Base-by-base conservation (phyloP, 306 rosid genomes). In the Crotalaria pallida region DNA sequence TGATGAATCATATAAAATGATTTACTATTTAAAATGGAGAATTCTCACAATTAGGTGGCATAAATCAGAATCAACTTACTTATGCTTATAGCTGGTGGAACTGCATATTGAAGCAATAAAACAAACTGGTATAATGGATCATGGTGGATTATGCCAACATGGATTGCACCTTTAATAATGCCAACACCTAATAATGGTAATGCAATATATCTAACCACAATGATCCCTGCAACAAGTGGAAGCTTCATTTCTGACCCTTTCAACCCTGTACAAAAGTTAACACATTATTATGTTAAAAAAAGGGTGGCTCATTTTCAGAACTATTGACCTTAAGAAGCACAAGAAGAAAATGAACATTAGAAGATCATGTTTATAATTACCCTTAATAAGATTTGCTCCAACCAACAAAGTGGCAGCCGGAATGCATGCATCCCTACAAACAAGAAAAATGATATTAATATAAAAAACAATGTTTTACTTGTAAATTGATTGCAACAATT, bases 341-440 rank as follows among this genome's bases (percentile, higher is more conserved):
- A 24, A 40, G 45, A 12, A 11, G 19, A 33, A 64, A 65, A 36
- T 2, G 23, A 15, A 29, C 11, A 67, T 18, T 56, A 23, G 18
- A 52, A 71, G 3, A 55, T 57, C 49, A 41, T 40, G 53, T 52
- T 50, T 12, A 44, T 38, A 23, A 23, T 57, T 67, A 79, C 84
- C 84, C 40, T 11, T 41, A 0, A 59, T 74, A 66, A 83, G 81
- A 58, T 75, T 79, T 55, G 79, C 84, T 52, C 87, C 87, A 4
- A 76, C 47, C 48, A 83, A 36, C 67, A 83, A 24, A n/a, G 81
- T 83, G 45, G 61, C 11, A 10, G 76, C 41, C 49, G 87, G 84
- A 47, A 83, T 71, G 50, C 45, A 40, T 29, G 79, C 81, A 19
- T 75, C 84, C 36, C 87, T 79, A 70, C 52, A 71, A 68, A 61